A percentile compares a stretch with the other conserved stretches of the same genome.
phyloP scores from a whole-genome alignment of 257 asterid species.

The Fraxinus quadrangulata region DNA sequence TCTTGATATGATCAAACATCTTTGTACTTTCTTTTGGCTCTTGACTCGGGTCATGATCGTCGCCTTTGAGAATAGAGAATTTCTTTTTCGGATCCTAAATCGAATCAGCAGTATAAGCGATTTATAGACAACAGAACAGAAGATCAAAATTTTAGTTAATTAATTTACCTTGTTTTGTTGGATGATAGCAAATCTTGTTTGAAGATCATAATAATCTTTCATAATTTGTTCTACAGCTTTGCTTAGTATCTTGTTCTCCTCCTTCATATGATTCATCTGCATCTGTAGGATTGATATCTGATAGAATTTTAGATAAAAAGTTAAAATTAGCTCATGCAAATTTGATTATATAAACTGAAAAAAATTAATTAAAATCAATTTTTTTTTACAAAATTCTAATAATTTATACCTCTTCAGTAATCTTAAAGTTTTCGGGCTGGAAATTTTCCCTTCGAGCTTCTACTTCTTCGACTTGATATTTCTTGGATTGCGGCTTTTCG shows the following conservation, averaged over 20 bases:
- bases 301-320: background rate
- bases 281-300: constrained; percentile 34
- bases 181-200: constrained; percentile 32
- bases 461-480: background rate
- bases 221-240: constrained; percentile 45
- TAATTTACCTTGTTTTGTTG: constrained; percentile 35
- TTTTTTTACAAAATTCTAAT: too few species aligned
- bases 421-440: constrained; percentile 18
- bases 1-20: too few species aligned
- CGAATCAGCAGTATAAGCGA: too few species aligned
- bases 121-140: too few species aligned
- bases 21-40: background rate
- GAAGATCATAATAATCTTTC: constrained; percentile 51
- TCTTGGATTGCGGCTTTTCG: background rate
- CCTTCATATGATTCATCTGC: constrained; percentile 48
- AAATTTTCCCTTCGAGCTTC: background rate
- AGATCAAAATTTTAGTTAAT: too few species aligned
- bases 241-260: constrained; percentile 41
- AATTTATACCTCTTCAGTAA: constrained; percentile 29
- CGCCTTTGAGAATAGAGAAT: background rate
- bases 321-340: background rate
- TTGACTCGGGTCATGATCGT: background rate
- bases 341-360: background rate
- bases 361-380: background rate
- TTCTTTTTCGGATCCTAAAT: background rate